Conservation (phyloP, 1,139 yeast species). For the Saccharomyces hybrid region DNA sequence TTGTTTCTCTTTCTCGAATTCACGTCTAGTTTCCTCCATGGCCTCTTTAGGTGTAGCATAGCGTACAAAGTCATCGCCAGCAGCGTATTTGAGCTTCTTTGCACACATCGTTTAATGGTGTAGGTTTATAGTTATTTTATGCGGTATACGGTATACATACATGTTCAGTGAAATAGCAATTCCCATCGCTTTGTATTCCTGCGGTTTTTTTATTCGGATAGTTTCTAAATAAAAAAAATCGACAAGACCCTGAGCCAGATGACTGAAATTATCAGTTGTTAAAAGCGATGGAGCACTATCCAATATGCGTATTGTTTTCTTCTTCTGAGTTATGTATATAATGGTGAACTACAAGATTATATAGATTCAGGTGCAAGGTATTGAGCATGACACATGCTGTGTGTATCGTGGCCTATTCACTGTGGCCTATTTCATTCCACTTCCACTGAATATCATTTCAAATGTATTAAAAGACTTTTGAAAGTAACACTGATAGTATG, state of each 20-base stretch:
- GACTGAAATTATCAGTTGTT: not conserved
- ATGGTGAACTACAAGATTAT: not conserved
- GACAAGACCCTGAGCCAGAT: not conserved
- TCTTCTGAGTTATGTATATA: not conserved
- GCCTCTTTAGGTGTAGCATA: constrained; percentile 34
- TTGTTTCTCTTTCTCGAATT: constrained; percentile 21
- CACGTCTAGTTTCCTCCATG: constrained; percentile 25
- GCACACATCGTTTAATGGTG: constrained; percentile 20
- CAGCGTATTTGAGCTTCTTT: constrained; percentile 29
- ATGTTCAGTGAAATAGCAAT: not conserved
- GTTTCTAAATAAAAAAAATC: not conserved
- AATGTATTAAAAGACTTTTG: not conserved
- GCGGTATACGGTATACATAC: not conserved
- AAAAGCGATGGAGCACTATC: not conserved
- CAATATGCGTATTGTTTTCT: not conserved
- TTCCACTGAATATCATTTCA: not conserved
- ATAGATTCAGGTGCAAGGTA: not conserved
- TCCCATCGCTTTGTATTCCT: not conserved
- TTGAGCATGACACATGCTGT: not conserved
- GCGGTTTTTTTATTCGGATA: not conserved
- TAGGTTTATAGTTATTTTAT: not conserved
- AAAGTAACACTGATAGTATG: not conserved
- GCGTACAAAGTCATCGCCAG: constrained; percentile 31
- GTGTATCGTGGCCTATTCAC: not conserved
- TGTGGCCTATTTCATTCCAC: not conserved